phyloP scores from a whole-genome alignment of 139 green algal species.

The Ostreobium quekettii region DNA sequence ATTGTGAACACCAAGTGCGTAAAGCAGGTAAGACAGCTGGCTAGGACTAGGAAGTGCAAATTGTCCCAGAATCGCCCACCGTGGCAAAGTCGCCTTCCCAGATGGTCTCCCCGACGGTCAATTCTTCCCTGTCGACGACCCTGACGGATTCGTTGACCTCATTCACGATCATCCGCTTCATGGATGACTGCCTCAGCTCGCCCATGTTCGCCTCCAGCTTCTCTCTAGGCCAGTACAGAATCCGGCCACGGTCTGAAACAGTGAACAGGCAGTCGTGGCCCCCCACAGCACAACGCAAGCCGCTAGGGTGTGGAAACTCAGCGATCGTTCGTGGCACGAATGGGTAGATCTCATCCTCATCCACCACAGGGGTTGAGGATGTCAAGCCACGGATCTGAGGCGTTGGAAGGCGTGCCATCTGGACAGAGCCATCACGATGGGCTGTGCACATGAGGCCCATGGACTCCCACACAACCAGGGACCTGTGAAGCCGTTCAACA shows the following conservation, averaged over 20 bases:
- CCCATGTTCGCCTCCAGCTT: conserved; percentile 2
- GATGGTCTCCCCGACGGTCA: conserved; percentile 8
- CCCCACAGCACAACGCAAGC: neutral
- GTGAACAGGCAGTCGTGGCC: conserved; percentile 13
- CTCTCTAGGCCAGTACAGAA: conserved; percentile 12
- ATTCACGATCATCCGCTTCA: conserved; percentile 2
- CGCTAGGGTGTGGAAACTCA: neutral
- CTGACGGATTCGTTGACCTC: conserved; percentile 18
- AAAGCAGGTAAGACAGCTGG: no score
- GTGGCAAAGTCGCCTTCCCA: conserved; percentile 17
- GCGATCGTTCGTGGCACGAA: conserved; percentile 8
- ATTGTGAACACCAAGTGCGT: no score
- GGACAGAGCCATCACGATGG: conserved; percentile 7
- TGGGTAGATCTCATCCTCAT: conserved; percentile 17
- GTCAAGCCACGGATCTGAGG: neutral
- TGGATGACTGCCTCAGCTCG: conserved; percentile 1
- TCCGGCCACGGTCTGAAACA: conserved; percentile 5
- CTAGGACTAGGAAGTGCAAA: no score
- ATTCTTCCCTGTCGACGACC: neutral
- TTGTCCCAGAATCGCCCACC: no score
- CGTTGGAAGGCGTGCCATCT: neutral
- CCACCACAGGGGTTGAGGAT: neutral
- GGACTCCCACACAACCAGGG: conserved; percentile 5
- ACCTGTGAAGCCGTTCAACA: no score
- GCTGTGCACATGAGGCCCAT: conserved; percentile 8